A percentile compares a stretch with the other conserved stretches of the same genome.
Evolutionary conservation across 1,284 basidiomycete species (phyloP).

Genomic region (Ustilago hordei): DNA sequence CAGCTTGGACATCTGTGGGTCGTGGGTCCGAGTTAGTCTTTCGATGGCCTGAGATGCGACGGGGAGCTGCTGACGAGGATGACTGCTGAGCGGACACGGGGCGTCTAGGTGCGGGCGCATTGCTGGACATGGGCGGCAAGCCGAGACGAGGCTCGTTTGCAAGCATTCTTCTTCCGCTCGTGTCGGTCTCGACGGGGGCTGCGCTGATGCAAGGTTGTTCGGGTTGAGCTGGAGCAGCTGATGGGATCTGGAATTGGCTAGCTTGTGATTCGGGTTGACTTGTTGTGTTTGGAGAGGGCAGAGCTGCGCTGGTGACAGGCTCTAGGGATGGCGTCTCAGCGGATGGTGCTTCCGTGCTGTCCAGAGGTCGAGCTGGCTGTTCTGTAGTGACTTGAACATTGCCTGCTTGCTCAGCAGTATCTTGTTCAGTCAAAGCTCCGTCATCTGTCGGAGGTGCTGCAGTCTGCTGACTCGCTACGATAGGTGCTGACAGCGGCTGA

Average conservation of each 20-base stretch:
- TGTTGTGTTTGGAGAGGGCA: neutral
- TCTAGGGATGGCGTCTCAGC: neutral
- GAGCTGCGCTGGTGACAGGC: neutral
- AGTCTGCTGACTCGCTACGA: neutral
- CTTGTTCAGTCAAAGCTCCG: neutral
- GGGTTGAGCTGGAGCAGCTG: neutral
- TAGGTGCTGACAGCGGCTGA: neutral
- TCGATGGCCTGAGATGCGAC: slow-evolving; percentile 22
- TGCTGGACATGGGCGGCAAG: slow-evolving; percentile 13
- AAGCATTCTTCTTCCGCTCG: slow-evolving; percentile 22
- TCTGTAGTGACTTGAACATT: neutral
- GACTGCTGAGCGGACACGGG: neutral
- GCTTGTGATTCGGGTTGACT: neutral
- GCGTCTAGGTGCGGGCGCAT: neutral
- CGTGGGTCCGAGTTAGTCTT: slow-evolving; percentile 36
- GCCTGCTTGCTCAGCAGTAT: neutral
- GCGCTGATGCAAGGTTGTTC: neutral
- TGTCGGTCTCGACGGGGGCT: neutral
- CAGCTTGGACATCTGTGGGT: neutral
- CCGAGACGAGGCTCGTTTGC: slow-evolving; percentile 43
- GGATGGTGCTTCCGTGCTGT: neutral
- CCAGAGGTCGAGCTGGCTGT: neutral
- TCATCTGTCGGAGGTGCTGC: neutral
- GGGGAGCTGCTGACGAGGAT: slow-evolving; percentile 1
- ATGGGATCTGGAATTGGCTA: neutral